Evolutionary conservation across 163 green algal genomes (phyloP).

Genomic region (Scenedesmus sp.): DNA sequence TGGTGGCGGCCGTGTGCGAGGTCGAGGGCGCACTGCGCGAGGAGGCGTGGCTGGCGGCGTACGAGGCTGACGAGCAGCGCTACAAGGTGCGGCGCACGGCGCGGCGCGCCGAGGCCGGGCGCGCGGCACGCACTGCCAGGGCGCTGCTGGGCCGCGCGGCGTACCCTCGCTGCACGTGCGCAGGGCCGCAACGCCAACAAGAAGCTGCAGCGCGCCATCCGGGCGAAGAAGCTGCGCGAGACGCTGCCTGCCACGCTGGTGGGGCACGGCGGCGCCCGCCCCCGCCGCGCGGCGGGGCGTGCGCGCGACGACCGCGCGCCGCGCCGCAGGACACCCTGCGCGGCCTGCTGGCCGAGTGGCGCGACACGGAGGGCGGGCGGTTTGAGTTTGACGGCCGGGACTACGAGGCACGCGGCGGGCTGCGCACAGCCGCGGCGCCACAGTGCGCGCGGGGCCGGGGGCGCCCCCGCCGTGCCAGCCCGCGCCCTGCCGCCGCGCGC

Average conservation of each 20-base stretch:
- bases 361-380: slow-evolving; percentile 47
- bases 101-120: neutral
- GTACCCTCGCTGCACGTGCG: neutral
- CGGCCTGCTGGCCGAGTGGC: slow-evolving; percentile 50
- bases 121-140: neutral
- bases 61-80: slow-evolving; percentile 71
- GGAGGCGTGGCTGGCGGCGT: slow-evolving; percentile 60
- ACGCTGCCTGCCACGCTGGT: slow-evolving; percentile 49
- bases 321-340: too few relatives aligned
- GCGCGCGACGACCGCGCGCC: too few relatives aligned
- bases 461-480: too few relatives aligned
- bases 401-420: slow-evolving; percentile 41
- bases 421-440: neutral
- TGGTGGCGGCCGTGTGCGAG: slow-evolving; percentile 54
- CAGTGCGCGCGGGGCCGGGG: too few relatives aligned
- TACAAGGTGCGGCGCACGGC: slow-evolving; percentile 68
- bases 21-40: slow-evolving; percentile 54
- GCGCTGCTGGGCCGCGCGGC: too few relatives aligned
- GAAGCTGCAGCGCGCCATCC: slow-evolving; percentile 67
- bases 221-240: slow-evolving; percentile 56
- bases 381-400: slow-evolving; percentile 66
- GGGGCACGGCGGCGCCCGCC: too few relatives aligned
- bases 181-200: slow-evolving; percentile 67
- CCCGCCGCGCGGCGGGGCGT: too few relatives aligned
- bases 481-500: neutral